A percentile compares a stretch with the other conserved stretches of the same genome.
Conservation (phyloP, 345 rosid species). For the Eucalyptus erythrocorys region DNA sequence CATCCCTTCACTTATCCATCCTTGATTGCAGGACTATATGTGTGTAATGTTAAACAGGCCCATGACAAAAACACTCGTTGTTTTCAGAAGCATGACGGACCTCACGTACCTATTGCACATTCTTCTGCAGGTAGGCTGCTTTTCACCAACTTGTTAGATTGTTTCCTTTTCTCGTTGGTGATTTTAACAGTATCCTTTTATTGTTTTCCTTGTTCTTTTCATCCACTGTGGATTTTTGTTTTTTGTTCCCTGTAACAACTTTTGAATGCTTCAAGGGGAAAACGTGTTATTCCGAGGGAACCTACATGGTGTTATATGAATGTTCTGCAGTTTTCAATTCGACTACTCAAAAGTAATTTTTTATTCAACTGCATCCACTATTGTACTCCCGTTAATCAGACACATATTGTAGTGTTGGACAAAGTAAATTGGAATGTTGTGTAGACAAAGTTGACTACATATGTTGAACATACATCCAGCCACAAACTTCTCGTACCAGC, state of each 20-base stretch:
- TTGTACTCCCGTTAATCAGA: not conserved
- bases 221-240: not conserved
- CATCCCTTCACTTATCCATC: not conserved
- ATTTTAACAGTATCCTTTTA: not conserved
- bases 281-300: not conserved
- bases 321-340: not conserved
- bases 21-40: constrained; percentile 30
- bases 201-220: not conserved
- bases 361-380: not conserved
- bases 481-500: not conserved
- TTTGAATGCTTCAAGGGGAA: not conserved
- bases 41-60: constrained; percentile 46
- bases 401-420: not conserved
- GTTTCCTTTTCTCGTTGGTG: not conserved
- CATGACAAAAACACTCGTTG: constrained; percentile 29
- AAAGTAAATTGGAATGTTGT: not conserved
- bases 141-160: not conserved
- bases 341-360: not conserved
- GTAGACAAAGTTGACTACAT: not conserved
- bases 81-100: constrained; percentile 53
- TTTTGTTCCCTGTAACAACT: not conserved
- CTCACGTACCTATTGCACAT: constrained; percentile 53
- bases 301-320: not conserved
- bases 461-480: not conserved
- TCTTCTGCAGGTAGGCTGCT: constrained; percentile 59